Evolutionary conservation across 2,329 filamentous ascomycete species (phyloP).

Genomic region (Xylariaceae sp.): DNA sequence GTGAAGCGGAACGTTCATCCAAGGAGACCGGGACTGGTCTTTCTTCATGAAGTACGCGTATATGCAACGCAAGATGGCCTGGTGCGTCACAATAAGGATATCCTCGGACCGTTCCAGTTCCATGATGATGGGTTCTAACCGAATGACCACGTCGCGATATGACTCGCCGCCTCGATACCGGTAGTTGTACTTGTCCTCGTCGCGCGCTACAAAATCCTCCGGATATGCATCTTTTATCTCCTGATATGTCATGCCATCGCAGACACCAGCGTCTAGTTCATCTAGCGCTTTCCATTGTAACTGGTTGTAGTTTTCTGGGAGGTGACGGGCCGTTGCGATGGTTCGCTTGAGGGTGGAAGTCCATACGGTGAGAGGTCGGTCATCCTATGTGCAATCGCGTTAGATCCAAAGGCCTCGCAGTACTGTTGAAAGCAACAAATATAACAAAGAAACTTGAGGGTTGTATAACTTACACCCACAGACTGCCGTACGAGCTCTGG

Average conservation of each 20-base stretch:
- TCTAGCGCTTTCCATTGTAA: slow-evolving; percentile 98
- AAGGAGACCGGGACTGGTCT: slow-evolving; percentile 84
- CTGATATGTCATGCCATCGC: slow-evolving; percentile 92
- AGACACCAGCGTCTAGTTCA: slow-evolving; percentile 93
- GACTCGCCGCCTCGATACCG: slow-evolving; percentile 95
- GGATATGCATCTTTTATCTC: slow-evolving; percentile 89
- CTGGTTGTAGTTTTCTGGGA: slow-evolving; percentile 80
- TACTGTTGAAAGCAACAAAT: not conserved
- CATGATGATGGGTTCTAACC: slow-evolving; percentile 98
- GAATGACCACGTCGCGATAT: slow-evolving; percentile 93
- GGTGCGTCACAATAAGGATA: slow-evolving; percentile 95
- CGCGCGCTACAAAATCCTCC: slow-evolving; percentile 89
- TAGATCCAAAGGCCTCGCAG: slow-evolving; percentile 11
- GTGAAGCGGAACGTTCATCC: slow-evolving; percentile 98
- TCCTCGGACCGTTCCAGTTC: slow-evolving; percentile 94
- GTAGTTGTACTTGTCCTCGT: slow-evolving; percentile 99
- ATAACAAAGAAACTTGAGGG: not conserved
- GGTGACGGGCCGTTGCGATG: slow-evolving; percentile 81
- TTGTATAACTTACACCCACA: slow-evolving; percentile 62
- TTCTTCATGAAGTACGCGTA: slow-evolving; percentile 99
- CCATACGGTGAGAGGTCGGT: slow-evolving; percentile 57
- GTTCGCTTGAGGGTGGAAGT: slow-evolving; percentile 68
- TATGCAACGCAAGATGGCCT: slow-evolving; percentile 93
- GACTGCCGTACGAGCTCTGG: slow-evolving; percentile 81
- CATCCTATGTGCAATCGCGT: slow-evolving; percentile 39